phyloP scores from a whole-genome alignment of 106 monocot genomes.

The Dactylorhiza incarnata region DNA sequence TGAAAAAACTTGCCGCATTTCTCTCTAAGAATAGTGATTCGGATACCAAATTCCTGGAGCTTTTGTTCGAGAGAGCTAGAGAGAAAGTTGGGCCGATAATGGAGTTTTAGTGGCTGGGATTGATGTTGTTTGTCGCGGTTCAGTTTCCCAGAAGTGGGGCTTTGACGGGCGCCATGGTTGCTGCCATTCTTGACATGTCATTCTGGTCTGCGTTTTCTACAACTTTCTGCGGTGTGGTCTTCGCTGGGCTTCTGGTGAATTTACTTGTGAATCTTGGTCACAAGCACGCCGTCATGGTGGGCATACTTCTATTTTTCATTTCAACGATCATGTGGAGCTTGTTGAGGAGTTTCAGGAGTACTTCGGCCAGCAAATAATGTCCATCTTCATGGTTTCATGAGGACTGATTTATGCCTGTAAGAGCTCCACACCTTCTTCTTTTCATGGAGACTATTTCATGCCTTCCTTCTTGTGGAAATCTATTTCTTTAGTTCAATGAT shows the following conservation, averaged over 20 bases:
- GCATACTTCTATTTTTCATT: constrained; percentile 54
- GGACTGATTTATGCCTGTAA: background rate
- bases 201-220: constrained; percentile 84
- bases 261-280: constrained; percentile 84
- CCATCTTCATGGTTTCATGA: background rate
- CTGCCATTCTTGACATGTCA: constrained; percentile 77
- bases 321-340: constrained; percentile 81
- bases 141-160: constrained; percentile 93
- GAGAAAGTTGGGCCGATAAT: constrained; percentile 81
- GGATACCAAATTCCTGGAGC: constrained; percentile 40
- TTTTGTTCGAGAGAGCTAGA: constrained; percentile 58
- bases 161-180: constrained; percentile 88
- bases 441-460: no score
- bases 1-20: constrained; percentile 50
- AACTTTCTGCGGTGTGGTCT: constrained; percentile 78
- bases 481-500: no score
- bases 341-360: constrained; percentile 44
- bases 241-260: constrained; percentile 91
- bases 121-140: constrained; percentile 94
- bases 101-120: constrained; percentile 93
- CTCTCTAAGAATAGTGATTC: constrained; percentile 43
- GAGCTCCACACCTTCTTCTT: no score
- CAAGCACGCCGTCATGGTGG: constrained; percentile 61
- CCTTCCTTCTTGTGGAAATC: no score
- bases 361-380: constrained; percentile 19